Percentiles rank a stretch among this genome's conserved stretches.
These are phyloP conservation scores for Starmerella etchellsii DNA, from an alignment of 805 yeast species.

Conservation along the genomic window DNA sequence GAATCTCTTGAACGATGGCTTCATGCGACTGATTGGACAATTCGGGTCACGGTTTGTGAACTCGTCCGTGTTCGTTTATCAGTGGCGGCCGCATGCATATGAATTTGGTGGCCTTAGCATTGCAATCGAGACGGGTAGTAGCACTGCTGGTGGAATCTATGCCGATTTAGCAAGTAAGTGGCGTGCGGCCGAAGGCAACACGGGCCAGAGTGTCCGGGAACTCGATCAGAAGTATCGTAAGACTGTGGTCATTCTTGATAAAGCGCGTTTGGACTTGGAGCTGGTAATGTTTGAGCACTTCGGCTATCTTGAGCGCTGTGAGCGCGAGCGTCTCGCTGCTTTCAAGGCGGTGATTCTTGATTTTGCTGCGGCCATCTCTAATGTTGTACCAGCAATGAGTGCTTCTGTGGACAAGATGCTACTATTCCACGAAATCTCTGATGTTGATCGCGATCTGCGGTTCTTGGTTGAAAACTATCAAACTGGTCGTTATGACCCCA, in stretches of 20 bases:
- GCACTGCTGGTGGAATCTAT: constrained; percentile 5
- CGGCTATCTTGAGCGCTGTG: constrained; percentile 70
- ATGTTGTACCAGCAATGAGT: constrained; percentile 45
- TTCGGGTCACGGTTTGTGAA: constrained; percentile 52
- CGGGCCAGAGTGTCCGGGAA: constrained; percentile 36
- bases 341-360: constrained; percentile 64
- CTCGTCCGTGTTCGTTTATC: constrained; percentile 60
- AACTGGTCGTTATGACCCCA: constrained; percentile 66
- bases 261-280: constrained; percentile 58
- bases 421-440: constrained; percentile 55
- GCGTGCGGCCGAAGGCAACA: constrained; percentile 23
- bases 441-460: constrained; percentile 55
- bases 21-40: constrained; percentile 49
- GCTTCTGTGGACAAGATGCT: constrained; percentile 47
- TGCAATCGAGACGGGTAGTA: background rate
- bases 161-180: constrained; percentile 12
- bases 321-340: constrained; percentile 61
- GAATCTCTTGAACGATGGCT: constrained; percentile 49
- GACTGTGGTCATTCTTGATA: constrained; percentile 48
- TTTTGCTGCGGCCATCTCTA: constrained; percentile 53
- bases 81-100: constrained; percentile 65
- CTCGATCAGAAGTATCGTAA: constrained; percentile 46
- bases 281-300: constrained; percentile 57
- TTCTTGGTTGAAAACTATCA: constrained; percentile 53
- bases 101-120: constrained; percentile 34